These are phyloP conservation scores for Ceratobasidium sp. DNA, from an alignment of 1,284 basidiomycete species.

Conservation along the genomic window DNA sequence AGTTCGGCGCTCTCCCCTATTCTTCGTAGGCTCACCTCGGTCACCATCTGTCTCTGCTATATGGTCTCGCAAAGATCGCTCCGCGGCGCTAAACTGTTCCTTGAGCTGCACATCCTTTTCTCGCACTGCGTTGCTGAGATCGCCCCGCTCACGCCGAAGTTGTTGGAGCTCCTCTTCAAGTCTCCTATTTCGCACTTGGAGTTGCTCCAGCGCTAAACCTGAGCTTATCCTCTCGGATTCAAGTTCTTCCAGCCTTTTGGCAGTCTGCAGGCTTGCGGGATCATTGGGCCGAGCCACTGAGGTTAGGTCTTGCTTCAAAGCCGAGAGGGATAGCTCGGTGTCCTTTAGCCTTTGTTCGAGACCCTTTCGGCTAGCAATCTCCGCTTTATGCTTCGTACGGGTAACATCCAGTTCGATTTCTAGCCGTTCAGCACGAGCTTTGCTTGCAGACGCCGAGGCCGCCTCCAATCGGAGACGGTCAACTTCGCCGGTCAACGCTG, in stretches of 20 bases:
- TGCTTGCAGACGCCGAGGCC: constrained; percentile 23
- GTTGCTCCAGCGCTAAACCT: constrained; percentile 76
- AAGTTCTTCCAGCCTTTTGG: constrained; percentile 59
- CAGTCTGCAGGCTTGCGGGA: constrained; percentile 58
- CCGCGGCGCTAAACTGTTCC: constrained; percentile 83
- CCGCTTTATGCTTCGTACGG: constrained; percentile 38
- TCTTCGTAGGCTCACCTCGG: constrained; percentile 59
- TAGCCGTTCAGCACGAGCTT: constrained; percentile 42
- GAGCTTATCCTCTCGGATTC: constrained; percentile 68
- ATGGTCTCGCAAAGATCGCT: constrained; percentile 86
- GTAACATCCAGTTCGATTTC: constrained; percentile 46
- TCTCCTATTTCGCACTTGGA: constrained; percentile 62
- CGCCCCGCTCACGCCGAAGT: constrained; percentile 76
- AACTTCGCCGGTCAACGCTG: constrained; percentile 68
- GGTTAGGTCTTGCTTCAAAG: constrained; percentile 19
- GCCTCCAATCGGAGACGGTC: constrained; percentile 62
- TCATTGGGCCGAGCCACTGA: constrained; percentile 39
- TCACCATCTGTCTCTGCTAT: constrained; percentile 93
- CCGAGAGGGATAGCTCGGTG: constrained; percentile 7
- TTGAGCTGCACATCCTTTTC: constrained; percentile 84
- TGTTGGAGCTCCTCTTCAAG: constrained; percentile 67
- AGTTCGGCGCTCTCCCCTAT: not conserved
- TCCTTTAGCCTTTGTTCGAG: constrained; percentile 43
- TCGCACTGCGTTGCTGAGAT: constrained; percentile 46
- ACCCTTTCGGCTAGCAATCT: constrained; percentile 40